Base-by-base conservation (phyloP, 129 eudicot species). In the Centrapalus pauciflorus region DNA sequence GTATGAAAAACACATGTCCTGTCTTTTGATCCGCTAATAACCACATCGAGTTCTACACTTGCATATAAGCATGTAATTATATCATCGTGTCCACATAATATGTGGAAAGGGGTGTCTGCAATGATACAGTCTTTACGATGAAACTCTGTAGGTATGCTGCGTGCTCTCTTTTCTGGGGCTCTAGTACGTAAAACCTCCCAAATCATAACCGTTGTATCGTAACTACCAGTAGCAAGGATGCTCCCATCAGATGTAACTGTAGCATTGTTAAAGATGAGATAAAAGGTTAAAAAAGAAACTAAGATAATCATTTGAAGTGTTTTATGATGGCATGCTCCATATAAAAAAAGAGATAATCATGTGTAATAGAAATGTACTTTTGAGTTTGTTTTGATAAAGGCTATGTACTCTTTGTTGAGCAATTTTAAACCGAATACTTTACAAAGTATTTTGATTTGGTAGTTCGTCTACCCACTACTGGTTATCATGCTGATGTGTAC, bases 81-180 rank as follows among this genome's bases (percentile, higher is more conserved):
- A 78, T 94, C 99, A 81, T 94, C 99, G 54, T 94, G 99, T 45
- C 99, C 99, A 58, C 99, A 94, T 12, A 94, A 78, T 71, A 94
- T 89, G 69, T 94, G 99, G 60, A 66, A 89, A 27, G 99, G 99
- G 8, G 95, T 80, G 69, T 84, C 96, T 7, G 93, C 78, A 49
- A 94, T 75, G 23, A 94, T 70, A 54, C 41, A 64, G 55, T 88
- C 92, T 81, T 80, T 88, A 71, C 85, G 96, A 38, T 87, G 73
- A 27, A 65, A 38, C 68, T 94, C 97, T 3, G 70, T 52, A 37
- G 78, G 80, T 12, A 83, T 45, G 25, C 24, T 79, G 58, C 95
- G 82, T 41, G 71, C 55, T 79, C 88, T 79, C 70, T 89, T 93
- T 32, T 86, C 99, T 7, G 80, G 71, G 69, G 69, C 12, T 83